Evolutionary conservation across 2,329 filamentous ascomycete genomes (phyloP), one percentile per base, ranked within the genome.

Genomic region (Epicoccum nigrum): DNA sequence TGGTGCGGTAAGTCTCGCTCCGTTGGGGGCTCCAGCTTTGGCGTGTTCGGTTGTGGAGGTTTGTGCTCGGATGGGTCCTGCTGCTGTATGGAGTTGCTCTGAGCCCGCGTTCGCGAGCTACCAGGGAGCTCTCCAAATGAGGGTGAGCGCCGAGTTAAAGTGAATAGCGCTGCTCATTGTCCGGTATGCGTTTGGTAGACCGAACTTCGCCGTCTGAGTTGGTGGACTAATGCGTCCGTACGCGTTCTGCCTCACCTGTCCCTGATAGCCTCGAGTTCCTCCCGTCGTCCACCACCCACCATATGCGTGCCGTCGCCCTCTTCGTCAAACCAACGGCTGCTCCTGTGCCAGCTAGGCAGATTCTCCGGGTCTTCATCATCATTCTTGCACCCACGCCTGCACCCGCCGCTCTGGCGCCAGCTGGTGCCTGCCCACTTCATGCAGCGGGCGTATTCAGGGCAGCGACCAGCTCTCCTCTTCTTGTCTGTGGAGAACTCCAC

Each of bases 281-380:
- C 51, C 20, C 58, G 54, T 19, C 56, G 52, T 1, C 67, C 64
- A 9, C 63, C 64, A 21, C 67, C 65, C 12, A 70, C 58, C 63
- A 69, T 70, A 39, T 62, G 65, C 17, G 67, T 69, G 13, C 67
- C 65, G 31, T 50, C 59, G 6, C 63, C 62, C 27, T 47, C 59
- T 25, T 64, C 60, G 27, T 67, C 66, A 46, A 70, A 72, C 60
- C 66, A 67, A 37, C 64, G 50, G 58, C 63, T 67, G 35, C 59
- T 64, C 25, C 64, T 58, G 56, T 72, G 69, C 68, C 69, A 72
- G 46, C 64, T 63, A n/a, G 69, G 68, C n/a, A 71, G 38, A 3
- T 58, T 60, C 32, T 65, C 63, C 0, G 59, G 52, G 51, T 69
- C 69, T 41, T 71, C 69, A 28, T 72, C 69, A 41, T 72, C 69